Evolutionary conservation across 495 filamentous ascomycete species (phyloP).

Genomic region (Lentithecium fluviatile): DNA sequence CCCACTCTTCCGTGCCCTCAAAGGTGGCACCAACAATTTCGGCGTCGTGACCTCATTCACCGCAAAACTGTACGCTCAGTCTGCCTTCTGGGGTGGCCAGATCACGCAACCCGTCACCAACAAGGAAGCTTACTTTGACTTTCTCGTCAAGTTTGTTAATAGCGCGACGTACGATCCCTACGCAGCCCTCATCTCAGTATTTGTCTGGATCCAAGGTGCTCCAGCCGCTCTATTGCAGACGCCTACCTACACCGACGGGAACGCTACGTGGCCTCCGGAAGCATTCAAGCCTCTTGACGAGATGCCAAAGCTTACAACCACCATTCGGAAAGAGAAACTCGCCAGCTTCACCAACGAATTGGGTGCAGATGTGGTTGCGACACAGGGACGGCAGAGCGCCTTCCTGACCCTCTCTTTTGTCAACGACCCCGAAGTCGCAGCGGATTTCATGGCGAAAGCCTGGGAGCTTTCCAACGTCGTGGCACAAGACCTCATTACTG

Average conservation of each 20-base stretch:
- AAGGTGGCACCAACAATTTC: slow-evolving; percentile 39
- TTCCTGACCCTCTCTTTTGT: slow-evolving; percentile 33
- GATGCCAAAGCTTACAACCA: slow-evolving; percentile 22
- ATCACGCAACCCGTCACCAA: slow-evolving; percentile 32
- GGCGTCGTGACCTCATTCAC: slow-evolving; percentile 34
- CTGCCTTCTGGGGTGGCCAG: slow-evolving; percentile 35
- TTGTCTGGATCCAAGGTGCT: slow-evolving; percentile 24
- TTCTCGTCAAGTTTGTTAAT: slow-evolving; percentile 13
- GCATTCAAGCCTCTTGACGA: slow-evolving; percentile 17
- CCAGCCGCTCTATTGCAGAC: slow-evolving; percentile 10
- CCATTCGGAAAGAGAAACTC: slow-evolving; percentile 28
- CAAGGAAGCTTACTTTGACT: slow-evolving; percentile 25
- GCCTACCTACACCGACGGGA: slow-evolving; percentile 27
- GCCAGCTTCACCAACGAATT: slow-evolving; percentile 29
- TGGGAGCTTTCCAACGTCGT: slow-evolving; percentile 36
- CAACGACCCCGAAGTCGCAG: slow-evolving; percentile 28
- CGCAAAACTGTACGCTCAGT: slow-evolving; percentile 19
- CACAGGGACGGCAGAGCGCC: slow-evolving; percentile 28
- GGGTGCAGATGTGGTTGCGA: slow-evolving; percentile 7
- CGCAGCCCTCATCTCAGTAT: slow-evolving; percentile 28
- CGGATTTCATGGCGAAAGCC: slow-evolving; percentile 34
- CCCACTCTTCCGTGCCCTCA: slow-evolving; percentile 35
- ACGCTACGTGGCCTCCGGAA: slow-evolving; percentile 16
- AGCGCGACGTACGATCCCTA: slow-evolving; percentile 30
- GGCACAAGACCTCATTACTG: slow-evolving; percentile 30